Conservation (phyloP, 495 filamentous ascomycete genomes). For the Parathielavia appendiculata region DNA sequence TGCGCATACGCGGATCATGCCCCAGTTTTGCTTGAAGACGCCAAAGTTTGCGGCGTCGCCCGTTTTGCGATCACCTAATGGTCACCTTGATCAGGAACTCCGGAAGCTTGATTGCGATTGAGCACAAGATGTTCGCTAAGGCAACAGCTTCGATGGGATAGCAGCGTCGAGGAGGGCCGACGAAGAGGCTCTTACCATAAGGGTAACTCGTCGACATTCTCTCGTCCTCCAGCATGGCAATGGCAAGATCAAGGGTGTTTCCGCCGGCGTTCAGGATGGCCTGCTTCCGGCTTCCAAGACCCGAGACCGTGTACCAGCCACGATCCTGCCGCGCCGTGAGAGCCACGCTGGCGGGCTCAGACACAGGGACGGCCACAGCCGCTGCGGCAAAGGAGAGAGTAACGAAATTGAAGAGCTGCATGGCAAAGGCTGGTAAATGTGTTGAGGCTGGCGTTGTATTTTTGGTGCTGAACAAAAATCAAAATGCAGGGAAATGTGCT, state of each 20-base stretch:
- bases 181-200: neutral
- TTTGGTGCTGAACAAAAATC: too few relatives aligned
- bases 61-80: too few relatives aligned
- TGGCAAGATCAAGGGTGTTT: constrained; percentile 2
- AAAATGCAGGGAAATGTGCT: too few relatives aligned
- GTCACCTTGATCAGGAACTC: too few relatives aligned
- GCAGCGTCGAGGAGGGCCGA: too few relatives aligned
- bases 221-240: constrained; percentile 5
- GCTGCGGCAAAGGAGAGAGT: neutral
- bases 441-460: too few relatives aligned
- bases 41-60: neutral
- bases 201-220: neutral
- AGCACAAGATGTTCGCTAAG: too few relatives aligned
- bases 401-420: constrained; percentile 4
- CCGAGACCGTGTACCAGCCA: constrained; percentile 1
- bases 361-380: neutral
- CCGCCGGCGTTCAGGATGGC: constrained; percentile 3
- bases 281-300: neutral
- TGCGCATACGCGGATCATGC: neutral
- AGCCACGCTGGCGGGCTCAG: neutral
- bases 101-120: too few relatives aligned
- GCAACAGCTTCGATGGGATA: too few relatives aligned
- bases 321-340: neutral
- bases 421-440: neutral
- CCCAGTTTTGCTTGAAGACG: neutral